These are phyloP conservation scores for Dendrostoma leiphaemia DNA, from an alignment of 2,329 filamentous ascomycete species.

Conservation along the genomic window DNA sequence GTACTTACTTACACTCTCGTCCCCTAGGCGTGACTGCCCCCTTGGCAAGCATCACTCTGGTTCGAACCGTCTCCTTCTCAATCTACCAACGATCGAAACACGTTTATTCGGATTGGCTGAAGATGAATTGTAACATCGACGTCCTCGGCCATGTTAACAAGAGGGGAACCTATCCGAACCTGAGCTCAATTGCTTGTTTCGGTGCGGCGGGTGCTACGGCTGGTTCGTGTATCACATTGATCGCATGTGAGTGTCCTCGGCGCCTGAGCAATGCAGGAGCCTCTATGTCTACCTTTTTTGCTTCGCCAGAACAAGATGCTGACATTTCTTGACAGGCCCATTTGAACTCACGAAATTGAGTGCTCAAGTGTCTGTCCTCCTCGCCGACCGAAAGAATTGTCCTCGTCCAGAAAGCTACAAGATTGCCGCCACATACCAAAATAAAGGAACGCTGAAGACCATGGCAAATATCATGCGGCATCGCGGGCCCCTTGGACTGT, in stretches of 20 bases:
- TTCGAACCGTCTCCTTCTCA: slow-evolving; percentile 39
- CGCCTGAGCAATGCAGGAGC: neutral
- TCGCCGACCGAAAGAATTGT: slow-evolving; percentile 57
- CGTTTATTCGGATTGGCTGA: slow-evolving; percentile 68
- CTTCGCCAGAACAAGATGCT: neutral
- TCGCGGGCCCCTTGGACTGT: slow-evolving; percentile 70
- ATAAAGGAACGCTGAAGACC: slow-evolving; percentile 74
- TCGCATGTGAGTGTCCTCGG: slow-evolving; percentile 60
- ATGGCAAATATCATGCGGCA: slow-evolving; percentile 75
- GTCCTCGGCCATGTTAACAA: slow-evolving; percentile 72
- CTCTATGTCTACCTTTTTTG: neutral
- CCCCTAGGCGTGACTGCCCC: slow-evolving; percentile 69
- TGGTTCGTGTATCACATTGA: slow-evolving; percentile 74
- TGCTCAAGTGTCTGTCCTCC: slow-evolving; percentile 78
- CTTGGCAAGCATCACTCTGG: slow-evolving; percentile 53
- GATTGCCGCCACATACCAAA: slow-evolving; percentile 68
- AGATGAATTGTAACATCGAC: slow-evolving; percentile 64
- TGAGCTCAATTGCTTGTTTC: slow-evolving; percentile 74
- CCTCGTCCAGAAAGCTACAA: slow-evolving; percentile 50
- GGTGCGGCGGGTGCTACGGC: slow-evolving; percentile 75
- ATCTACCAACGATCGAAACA: slow-evolving; percentile 75
- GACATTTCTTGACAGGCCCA: slow-evolving; percentile 54
- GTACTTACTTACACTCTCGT: slow-evolving; percentile 19
- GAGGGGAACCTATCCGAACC: slow-evolving; percentile 66
- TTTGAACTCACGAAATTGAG: slow-evolving; percentile 90